Percentiles rank a stretch among this genome's conserved stretches.
These are phyloP conservation scores for Colletotrichum salicis DNA, from an alignment of 2,329 filamentous ascomycete genomes.

Conservation along the genomic window DNA sequence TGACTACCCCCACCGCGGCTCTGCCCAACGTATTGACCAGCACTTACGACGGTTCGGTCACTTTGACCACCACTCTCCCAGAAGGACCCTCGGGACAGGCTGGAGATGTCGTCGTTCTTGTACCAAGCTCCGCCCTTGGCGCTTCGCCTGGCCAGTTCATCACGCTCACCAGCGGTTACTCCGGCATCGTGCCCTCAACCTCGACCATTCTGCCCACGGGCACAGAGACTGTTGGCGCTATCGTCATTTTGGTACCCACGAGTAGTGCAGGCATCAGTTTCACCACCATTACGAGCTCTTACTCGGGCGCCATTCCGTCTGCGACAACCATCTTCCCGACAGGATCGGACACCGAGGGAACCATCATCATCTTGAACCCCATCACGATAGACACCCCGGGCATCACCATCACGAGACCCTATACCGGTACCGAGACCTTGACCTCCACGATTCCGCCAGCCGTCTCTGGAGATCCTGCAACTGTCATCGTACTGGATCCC, in stretches of 20 bases:
- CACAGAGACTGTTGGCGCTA: background rate
- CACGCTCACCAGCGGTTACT: conserved; percentile 10
- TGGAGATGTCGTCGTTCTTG: background rate
- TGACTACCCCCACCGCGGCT: background rate
- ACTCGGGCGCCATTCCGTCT: background rate
- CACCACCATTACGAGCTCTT: conserved; percentile 14
- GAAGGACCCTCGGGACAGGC: conserved; percentile 12
- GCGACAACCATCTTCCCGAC: conserved; percentile 18
- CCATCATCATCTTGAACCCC: conserved; percentile 19
- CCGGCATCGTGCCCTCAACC: background rate
- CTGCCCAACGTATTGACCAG: conserved; percentile 3
- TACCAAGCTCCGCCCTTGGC: background rate
- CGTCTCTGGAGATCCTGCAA: background rate
- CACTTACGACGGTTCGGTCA: conserved; percentile 18
- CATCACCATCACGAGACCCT: background rate
- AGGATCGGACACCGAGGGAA: conserved; percentile 15
- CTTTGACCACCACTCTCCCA: conserved; percentile 1
- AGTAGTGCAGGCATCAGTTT: conserved; percentile 1
- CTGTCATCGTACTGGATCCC: conserved; percentile 20
- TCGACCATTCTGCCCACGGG: conserved; percentile 21
- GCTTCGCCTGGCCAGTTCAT: background rate
- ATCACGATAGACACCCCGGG: background rate
- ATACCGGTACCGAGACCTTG: background rate
- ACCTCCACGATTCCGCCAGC: background rate
- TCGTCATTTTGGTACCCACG: conserved; percentile 16